A percentile compares a stretch with the other conserved stretches of the same genome.
Evolutionary conservation across 352 stramenopile genomes (phyloP).

Genomic region (Phytophthora melonis): DNA sequence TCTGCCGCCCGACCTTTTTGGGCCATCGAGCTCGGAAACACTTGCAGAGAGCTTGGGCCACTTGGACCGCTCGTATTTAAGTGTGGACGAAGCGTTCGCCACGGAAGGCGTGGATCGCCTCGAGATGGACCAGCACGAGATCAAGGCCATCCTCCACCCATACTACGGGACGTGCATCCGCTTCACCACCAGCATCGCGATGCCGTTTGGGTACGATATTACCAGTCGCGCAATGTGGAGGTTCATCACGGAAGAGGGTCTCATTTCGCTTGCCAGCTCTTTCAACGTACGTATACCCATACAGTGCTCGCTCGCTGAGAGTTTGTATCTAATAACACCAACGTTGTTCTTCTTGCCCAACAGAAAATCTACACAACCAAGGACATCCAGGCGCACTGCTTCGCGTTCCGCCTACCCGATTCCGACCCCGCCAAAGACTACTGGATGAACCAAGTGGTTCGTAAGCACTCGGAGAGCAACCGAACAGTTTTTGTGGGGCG

Average conservation of each 20-base stretch:
- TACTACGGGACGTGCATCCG: constrained; percentile 33
- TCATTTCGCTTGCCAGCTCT: constrained; percentile 33
- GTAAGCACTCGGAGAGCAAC: constrained; percentile 27
- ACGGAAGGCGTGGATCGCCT: constrained; percentile 25
- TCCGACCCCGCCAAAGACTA: constrained; percentile 25
- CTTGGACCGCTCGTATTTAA: constrained; percentile 32
- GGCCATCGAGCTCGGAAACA: constrained; percentile 32
- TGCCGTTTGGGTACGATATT: constrained; percentile 34
- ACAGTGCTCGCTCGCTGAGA: no score
- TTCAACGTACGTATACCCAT: constrained; percentile 23
- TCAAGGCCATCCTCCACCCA: constrained; percentile 36
- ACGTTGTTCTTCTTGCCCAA: no score
- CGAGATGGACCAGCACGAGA: constrained; percentile 34
- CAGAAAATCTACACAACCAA: constrained; percentile 43
- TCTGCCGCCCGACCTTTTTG: constrained; percentile 32
- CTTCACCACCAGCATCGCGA: constrained; percentile 33
- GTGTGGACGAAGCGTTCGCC: constrained; percentile 25
- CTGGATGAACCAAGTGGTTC: constrained; percentile 37
- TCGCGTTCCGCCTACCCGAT: constrained; percentile 27
- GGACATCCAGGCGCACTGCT: constrained; percentile 36
- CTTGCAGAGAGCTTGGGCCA: constrained; percentile 31
- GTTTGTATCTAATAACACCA: no score
- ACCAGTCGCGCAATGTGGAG: constrained; percentile 35
- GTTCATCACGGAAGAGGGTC: constrained; percentile 31
- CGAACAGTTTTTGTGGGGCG: constrained; percentile 33